Conservation (phyloP, 495 filamentous ascomycete species). For the Mytilinidion resinicola region DNA sequence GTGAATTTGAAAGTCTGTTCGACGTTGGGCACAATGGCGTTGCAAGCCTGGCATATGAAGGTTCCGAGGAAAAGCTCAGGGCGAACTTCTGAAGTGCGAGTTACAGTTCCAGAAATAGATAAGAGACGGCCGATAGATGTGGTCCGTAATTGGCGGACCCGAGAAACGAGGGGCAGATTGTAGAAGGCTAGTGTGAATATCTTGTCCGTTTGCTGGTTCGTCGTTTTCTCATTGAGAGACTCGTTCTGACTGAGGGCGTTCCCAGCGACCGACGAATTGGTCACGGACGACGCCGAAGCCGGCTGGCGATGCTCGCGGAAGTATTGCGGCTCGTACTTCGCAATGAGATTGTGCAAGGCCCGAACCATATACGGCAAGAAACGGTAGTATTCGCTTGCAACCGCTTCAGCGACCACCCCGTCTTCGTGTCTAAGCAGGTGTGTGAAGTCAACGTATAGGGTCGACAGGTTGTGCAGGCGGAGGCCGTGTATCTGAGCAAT, state of each 20-base stretch:
- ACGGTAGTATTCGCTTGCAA: slow-evolving; percentile 87
- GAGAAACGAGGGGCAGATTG: slow-evolving; percentile 88
- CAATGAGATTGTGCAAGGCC: slow-evolving; percentile 85
- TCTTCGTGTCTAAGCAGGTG: slow-evolving; percentile 67
- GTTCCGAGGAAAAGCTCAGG: slow-evolving; percentile 89
- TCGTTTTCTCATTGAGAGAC: slow-evolving; percentile 57
- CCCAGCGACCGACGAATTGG: slow-evolving; percentile 60
- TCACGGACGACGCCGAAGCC: slow-evolving; percentile 51
- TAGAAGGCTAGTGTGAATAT: slow-evolving; percentile 93
- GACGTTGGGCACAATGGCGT: slow-evolving; percentile 73
- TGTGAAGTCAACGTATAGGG: slow-evolving; percentile 92
- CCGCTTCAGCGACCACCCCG: slow-evolving; percentile 69
- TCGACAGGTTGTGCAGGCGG: slow-evolving; percentile 78
- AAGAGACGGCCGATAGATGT: slow-evolving; percentile 86
- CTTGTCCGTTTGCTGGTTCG: slow-evolving; percentile 95
- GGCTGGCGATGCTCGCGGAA: slow-evolving; percentile 84
- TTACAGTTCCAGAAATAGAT: slow-evolving; percentile 94
- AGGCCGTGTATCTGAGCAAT: slow-evolving; percentile 92
- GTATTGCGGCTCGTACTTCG: slow-evolving; percentile 89
- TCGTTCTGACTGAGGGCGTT: slow-evolving; percentile 63
- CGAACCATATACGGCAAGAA: slow-evolving; percentile 89
- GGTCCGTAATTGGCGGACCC: slow-evolving; percentile 82
- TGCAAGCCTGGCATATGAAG: slow-evolving; percentile 85
- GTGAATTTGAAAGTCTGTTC: slow-evolving; percentile 98
- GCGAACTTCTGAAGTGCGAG: slow-evolving; percentile 90